phyloP scores from a whole-genome alignment of 176 grass and related monocot species.

The Raddia guianensis region DNA sequence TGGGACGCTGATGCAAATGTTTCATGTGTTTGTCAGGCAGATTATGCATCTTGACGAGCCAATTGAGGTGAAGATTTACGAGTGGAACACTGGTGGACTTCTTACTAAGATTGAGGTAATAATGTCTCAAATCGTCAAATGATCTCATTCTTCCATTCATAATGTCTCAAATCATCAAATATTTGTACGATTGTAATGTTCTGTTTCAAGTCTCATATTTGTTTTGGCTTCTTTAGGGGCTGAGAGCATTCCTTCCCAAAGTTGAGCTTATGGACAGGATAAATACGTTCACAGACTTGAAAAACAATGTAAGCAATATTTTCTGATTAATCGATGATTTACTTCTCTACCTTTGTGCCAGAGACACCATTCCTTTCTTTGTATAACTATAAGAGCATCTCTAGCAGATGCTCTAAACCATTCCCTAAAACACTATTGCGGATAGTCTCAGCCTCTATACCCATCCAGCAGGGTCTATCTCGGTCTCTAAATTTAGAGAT shows the following conservation, averaged over 20 bases:
- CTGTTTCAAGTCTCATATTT: conserved; percentile 28
- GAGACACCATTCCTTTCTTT: background rate
- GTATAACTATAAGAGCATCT: background rate
- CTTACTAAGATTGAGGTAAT: conserved; percentile 87
- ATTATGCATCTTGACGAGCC: conserved; percentile 87
- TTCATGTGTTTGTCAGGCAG: conserved; percentile 51
- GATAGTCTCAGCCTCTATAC: too few relatives aligned
- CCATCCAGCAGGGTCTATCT: too few relatives aligned
- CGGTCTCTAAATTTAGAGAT: too few relatives aligned
- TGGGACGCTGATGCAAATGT: conserved; percentile 6
- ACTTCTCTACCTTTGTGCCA: background rate
- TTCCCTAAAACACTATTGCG: too few relatives aligned
- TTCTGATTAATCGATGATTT: background rate
- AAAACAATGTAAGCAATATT: conserved; percentile 67
- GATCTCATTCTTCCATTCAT: conserved; percentile 2
- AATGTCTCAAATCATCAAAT: background rate
- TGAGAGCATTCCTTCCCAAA: conserved; percentile 91
- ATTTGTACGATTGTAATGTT: background rate
- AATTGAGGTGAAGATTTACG: conserved; percentile 77
- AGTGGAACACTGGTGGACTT: conserved; percentile 90
- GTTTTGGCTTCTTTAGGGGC: conserved; percentile 58
- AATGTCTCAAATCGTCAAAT: background rate
- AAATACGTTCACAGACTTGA: conserved; percentile 72
- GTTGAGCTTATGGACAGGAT: conserved; percentile 77
- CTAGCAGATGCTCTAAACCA: too few relatives aligned